Percentiles rank a stretch among this genome's conserved stretches.
phyloP scores from a whole-genome alignment of 805 yeast species.

The Saturnispora serradocipensis region DNA sequence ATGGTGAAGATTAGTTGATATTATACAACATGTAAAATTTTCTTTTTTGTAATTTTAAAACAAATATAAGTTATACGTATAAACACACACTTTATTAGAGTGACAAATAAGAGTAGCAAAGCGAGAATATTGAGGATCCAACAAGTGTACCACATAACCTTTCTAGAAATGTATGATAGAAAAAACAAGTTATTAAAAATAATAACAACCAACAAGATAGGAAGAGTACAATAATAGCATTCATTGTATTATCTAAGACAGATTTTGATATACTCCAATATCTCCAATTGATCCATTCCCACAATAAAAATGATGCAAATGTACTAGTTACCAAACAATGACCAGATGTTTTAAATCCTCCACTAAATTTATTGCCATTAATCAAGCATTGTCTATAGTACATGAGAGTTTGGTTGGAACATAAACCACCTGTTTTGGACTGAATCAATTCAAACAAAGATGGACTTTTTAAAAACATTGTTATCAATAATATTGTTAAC shows the following conservation, averaged over 20 bases:
- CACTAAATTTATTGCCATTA: constrained; percentile 26
- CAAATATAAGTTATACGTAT: neutral
- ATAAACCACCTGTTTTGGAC: constrained; percentile 32
- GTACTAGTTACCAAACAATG: constrained; percentile 32
- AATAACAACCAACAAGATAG: constrained; percentile 29
- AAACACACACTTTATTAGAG: neutral
- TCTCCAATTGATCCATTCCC: constrained; percentile 15
- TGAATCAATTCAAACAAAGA: constrained; percentile 27
- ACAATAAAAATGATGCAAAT: constrained; percentile 23
- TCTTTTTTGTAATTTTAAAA: constrained; percentile 2
- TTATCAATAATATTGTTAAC: constrained; percentile 11
- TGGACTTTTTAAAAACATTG: constrained; percentile 5
- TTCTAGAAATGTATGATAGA: constrained; percentile 41
- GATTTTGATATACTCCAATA: constrained; percentile 3
- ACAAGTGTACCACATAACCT: constrained; percentile 35
- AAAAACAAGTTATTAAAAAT: constrained; percentile 36
- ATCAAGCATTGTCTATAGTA: constrained; percentile 18
- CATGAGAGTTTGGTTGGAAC: constrained; percentile 18
- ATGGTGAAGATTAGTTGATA: neutral
- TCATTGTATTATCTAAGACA: neutral
- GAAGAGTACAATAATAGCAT: neutral
- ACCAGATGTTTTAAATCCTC: constrained; percentile 36
- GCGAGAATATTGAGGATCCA: constrained; percentile 30
- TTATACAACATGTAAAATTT: neutral
- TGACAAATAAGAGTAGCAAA: constrained; percentile 15